Conservation (phyloP, 2,329 filamentous ascomycete genomes). For the Trichoderma citrinoviride region DNA sequence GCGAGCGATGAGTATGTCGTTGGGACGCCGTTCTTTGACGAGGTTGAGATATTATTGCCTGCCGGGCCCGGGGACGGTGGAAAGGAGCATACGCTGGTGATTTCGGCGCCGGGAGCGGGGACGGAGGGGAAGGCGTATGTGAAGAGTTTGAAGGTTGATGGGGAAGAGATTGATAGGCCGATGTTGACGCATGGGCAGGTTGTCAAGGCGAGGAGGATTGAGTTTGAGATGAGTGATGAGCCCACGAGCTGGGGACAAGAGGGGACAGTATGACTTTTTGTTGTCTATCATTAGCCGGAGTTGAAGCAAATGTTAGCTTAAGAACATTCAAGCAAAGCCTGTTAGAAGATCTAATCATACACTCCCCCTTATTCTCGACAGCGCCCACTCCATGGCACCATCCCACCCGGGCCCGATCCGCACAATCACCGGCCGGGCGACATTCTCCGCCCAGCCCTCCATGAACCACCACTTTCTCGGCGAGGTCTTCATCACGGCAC, state of each 20-base stretch:
- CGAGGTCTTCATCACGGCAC: constrained; percentile 11
- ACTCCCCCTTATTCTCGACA: neutral
- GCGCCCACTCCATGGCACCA: neutral
- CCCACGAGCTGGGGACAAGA: constrained; percentile 31
- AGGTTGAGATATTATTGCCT: constrained; percentile 40
- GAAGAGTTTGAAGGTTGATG: constrained; percentile 42
- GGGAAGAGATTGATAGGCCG: constrained; percentile 33
- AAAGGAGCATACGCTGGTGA: constrained; percentile 33
- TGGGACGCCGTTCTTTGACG: constrained; percentile 47
- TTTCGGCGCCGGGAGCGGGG: constrained; percentile 42
- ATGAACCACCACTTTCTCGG: constrained; percentile 13
- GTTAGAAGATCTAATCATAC: neutral
- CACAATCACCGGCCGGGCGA: neutral
- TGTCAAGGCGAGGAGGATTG: constrained; percentile 39
- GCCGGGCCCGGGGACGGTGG: constrained; percentile 25
- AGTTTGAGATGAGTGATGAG: constrained; percentile 45
- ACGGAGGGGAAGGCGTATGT: constrained; percentile 39
- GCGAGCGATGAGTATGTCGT: constrained; percentile 46
- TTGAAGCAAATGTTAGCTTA: neutral
- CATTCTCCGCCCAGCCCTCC: constrained; percentile 6
- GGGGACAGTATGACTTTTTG: constrained; percentile 9
- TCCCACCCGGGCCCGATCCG: constrained; percentile 3
- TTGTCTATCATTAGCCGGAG: fast-evolving
- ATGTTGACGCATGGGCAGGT: constrained; percentile 42
- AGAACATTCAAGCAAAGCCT: neutral